Percentiles rank a stretch among this genome's conserved stretches.
Evolutionary conservation across 2,329 filamentous ascomycete species (phyloP).

Genomic region (Zalaria obscura): DNA sequence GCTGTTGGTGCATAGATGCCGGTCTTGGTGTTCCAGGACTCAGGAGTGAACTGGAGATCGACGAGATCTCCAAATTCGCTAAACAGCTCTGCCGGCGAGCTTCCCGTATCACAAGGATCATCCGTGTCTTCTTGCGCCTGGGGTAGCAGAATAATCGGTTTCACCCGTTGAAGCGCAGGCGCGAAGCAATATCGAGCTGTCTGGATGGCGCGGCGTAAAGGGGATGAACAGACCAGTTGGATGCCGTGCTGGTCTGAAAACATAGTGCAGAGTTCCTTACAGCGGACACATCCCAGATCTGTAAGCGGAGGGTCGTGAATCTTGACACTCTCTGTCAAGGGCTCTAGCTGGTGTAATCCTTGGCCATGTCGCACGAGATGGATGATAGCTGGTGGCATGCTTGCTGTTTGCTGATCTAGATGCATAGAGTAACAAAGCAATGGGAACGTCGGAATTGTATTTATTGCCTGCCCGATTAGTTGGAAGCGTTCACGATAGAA

Average conservation of each 20-base stretch:
- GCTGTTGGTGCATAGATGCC: conserved; percentile 5
- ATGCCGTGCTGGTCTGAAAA: conserved; percentile 10
- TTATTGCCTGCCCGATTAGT: too few relatives aligned
- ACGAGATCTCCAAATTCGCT: conserved; percentile 7
- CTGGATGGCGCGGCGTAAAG: conserved; percentile 11
- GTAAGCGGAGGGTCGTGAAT: conserved; percentile 11
- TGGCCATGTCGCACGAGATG: conserved; percentile 12
- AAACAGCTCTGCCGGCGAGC: neutral
- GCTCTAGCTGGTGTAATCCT: conserved; percentile 8
- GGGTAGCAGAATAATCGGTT: conserved; percentile 7
- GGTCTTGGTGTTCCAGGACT: conserved; percentile 8
- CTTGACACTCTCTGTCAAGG: conserved; percentile 1
- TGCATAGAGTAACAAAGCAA: too few relatives aligned
- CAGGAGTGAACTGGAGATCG: conserved; percentile 1
- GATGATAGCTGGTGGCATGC: neutral
- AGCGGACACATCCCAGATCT: conserved; percentile 7
- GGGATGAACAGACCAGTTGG: conserved; percentile 10
- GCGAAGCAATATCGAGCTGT: conserved; percentile 9
- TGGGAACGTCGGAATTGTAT: too few relatives aligned
- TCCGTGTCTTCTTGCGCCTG: conserved; percentile 8
- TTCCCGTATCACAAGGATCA: conserved; percentile 11
- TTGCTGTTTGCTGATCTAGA: too few relatives aligned
- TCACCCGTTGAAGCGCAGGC: conserved; percentile 2
- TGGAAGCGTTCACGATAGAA: too few relatives aligned
- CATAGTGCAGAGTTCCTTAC: conserved; percentile 4